A percentile compares a stretch with the other conserved stretches of the same genome.
These are phyloP conservation scores for Boletus pseudopeckii DNA, from an alignment of 768 basidiomycete genomes.

Conservation along the genomic window DNA sequence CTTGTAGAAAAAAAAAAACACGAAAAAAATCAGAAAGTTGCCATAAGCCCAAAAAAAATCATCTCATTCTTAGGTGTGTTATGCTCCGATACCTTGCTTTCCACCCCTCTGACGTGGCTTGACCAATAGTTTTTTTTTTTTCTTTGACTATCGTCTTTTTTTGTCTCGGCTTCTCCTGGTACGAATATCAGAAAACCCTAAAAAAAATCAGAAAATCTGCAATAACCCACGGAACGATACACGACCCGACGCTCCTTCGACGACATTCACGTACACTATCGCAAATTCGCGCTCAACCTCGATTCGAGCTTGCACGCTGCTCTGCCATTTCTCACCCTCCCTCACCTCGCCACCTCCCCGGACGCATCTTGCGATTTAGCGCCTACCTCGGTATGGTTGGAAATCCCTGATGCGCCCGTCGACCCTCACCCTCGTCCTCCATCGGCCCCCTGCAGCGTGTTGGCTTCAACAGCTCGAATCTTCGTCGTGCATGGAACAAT, in stretches of 20 bases:
- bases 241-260: background rate
- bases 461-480: background rate
- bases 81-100: no score
- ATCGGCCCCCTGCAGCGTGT: background rate
- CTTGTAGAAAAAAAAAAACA: no score
- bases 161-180: background rate
- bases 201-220: conserved; percentile 4
- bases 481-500: background rate
- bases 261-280: background rate
- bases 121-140: background rate
- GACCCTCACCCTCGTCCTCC: background rate
- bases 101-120: background rate
- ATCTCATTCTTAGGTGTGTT: background rate
- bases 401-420: conserved; percentile 4
- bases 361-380: conserved; percentile 1
- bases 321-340: background rate
- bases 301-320: background rate
- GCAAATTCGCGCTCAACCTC: background rate
- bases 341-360: background rate
- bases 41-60: no score
- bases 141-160: no score
- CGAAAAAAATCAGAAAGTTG: no score
- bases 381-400: conserved; percentile 5
- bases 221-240: conserved; percentile 1
- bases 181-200: background rate